These are phyloP conservation scores for Hysterium pulicare DNA, from an alignment of 2,329 filamentous ascomycete genomes.

Conservation along the genomic window DNA sequence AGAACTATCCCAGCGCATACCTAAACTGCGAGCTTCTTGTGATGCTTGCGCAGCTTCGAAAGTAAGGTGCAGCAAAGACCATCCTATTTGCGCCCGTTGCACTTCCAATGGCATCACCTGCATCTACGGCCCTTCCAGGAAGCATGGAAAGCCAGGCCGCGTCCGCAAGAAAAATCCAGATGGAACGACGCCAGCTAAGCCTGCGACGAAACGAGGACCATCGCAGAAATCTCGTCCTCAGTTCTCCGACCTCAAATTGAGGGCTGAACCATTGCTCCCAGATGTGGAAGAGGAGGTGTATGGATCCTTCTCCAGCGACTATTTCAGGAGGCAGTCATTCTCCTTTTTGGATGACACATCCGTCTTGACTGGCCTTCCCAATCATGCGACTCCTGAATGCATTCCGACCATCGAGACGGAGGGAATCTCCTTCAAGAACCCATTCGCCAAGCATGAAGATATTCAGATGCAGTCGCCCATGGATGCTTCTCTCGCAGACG, in stretches of 20 bases:
- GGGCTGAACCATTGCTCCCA: constrained; percentile 18
- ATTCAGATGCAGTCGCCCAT: constrained; percentile 17
- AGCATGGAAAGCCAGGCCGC: constrained; percentile 34
- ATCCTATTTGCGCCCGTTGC: constrained; percentile 32
- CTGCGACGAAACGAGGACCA: constrained; percentile 26
- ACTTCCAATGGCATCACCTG: constrained; percentile 24
- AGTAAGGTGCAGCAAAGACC: constrained; percentile 36
- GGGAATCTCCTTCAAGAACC: constrained; percentile 22
- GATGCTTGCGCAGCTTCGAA: constrained; percentile 37
- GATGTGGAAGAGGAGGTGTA: constrained; percentile 9
- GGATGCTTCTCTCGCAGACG: not conserved
- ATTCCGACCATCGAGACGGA: constrained; percentile 19
- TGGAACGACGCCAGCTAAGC: constrained; percentile 28
- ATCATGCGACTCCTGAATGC: constrained; percentile 11
- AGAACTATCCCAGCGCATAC: not conserved
- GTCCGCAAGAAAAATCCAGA: constrained; percentile 31
- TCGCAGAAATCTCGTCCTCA: constrained; percentile 18
- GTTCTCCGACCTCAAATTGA: constrained; percentile 26
- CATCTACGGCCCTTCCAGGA: constrained; percentile 33
- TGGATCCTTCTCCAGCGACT: constrained; percentile 25
- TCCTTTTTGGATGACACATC: constrained; percentile 22
- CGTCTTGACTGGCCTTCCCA: constrained; percentile 11
- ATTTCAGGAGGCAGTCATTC: constrained; percentile 22
- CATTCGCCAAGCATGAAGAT: constrained; percentile 24
- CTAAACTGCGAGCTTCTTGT: constrained; percentile 35